Conservation (phyloP, 2,329 filamentous ascomycete genomes). For the Diplodia intermedia region DNA sequence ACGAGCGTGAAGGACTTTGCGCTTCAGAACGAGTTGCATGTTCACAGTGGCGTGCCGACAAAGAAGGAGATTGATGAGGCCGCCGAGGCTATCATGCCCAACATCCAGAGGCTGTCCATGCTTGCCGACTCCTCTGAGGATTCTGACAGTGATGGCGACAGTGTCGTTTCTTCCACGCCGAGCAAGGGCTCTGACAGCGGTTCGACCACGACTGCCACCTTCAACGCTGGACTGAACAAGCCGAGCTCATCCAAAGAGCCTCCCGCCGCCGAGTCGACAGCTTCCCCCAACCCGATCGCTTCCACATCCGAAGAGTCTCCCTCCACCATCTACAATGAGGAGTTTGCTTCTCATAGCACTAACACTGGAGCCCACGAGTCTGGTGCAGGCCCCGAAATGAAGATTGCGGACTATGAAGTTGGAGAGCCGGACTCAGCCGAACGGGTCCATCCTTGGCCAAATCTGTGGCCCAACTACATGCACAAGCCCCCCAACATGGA, state of each 20-base stretch:
- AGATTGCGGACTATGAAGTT: neutral
- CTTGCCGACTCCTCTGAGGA: neutral
- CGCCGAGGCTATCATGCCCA: conserved; percentile 1
- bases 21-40: neutral
- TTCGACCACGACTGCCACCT: neutral
- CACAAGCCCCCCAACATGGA: neutral
- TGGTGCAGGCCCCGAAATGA: too few relatives aligned
- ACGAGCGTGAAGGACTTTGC: neutral
- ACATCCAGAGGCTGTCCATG: neutral
- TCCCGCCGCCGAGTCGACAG: neutral
- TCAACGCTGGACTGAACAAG: neutral
- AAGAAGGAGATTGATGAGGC: conserved; percentile 2
- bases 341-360: neutral
- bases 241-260: neutral
- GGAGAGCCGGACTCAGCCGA: neutral
- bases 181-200: neutral
- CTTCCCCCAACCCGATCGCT: neutral
- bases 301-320: neutral
- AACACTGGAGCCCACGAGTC: neutral
- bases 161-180: neutral
- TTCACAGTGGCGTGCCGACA: neutral
- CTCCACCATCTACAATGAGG: neutral
- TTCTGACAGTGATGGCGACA: neutral
- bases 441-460: conserved; percentile 19
- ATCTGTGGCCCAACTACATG: neutral